These are phyloP conservation scores for Citrullus amarus DNA, from an alignment of 306 rosid genomes.

Conservation along the genomic window DNA sequence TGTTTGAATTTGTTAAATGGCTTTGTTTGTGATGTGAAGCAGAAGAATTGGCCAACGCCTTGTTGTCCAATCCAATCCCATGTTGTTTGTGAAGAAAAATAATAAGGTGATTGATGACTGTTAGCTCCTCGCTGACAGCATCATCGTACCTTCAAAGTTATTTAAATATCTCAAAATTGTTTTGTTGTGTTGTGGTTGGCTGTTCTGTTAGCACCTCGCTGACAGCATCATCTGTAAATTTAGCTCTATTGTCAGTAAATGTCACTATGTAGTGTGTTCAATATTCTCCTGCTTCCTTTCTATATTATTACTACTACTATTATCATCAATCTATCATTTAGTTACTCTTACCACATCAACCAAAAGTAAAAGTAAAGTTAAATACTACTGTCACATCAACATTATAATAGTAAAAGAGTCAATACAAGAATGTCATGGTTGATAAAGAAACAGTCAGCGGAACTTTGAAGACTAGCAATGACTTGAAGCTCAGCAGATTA, in stretches of 20 bases:
- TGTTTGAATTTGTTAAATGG: neutral
- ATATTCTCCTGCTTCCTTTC: neutral
- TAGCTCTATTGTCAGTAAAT: neutral
- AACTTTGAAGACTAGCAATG: neutral
- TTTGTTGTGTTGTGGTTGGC: neutral
- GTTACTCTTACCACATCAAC: too few relatives aligned
- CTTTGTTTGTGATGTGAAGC: neutral
- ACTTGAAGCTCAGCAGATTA: neutral
- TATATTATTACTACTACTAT: neutral
- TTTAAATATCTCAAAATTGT: neutral
- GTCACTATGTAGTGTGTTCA: neutral
- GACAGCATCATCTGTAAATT: neutral
- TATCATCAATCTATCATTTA: neutral
- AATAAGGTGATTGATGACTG: slow-evolving; percentile 11
- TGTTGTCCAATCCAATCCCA: slow-evolving; percentile 58
- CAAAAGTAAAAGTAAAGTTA: neutral
- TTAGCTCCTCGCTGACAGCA: slow-evolving; percentile 42
- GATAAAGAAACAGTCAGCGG: too few relatives aligned
- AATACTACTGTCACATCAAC: neutral
- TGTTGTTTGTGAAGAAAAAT: slow-evolving; percentile 7
- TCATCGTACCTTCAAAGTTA: neutral
- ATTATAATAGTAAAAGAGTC: too few relatives aligned
- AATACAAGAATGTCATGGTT: too few relatives aligned
- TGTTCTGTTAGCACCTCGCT: slow-evolving; percentile 6
- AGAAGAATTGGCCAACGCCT: slow-evolving; percentile 40